A percentile compares a stretch with the other conserved stretches of the same genome.
Evolutionary conservation across 83 land plant genomes (phyloP).

Genomic region (Larix sibirica): DNA sequence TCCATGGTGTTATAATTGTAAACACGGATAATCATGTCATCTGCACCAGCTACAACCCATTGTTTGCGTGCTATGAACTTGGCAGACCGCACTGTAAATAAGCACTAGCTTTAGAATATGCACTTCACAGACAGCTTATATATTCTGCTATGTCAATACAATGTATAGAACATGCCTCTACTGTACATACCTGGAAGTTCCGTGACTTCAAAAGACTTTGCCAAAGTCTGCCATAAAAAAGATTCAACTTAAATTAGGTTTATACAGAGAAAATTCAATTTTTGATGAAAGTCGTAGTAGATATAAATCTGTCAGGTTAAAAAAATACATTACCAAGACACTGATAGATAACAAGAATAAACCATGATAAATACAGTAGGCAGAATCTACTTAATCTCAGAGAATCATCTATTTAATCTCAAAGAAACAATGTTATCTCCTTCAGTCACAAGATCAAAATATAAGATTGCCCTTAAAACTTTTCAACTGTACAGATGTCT

Average conservation of each 20-base stretch:
- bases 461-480: not conserved
- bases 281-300: not conserved
- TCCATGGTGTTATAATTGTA: constrained; percentile 99
- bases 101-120: constrained; percentile 10
- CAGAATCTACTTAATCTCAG: not conserved
- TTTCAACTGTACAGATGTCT: not conserved
- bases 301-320: not conserved
- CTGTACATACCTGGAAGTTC: constrained; percentile 85
- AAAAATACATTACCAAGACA: not conserved
- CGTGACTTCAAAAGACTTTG: constrained; percentile 95
- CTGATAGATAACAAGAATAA: not conserved
- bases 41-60: constrained; percentile 99
- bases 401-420: not conserved
- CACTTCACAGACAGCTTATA: not conserved
- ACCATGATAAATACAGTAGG: not conserved
- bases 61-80: constrained; percentile 95
- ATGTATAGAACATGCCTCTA: constrained; percentile 13
- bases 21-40: constrained; percentile 97
- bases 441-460: too few species aligned
- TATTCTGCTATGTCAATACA: constrained; percentile 5
- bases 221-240: constrained; percentile 70
- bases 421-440: too few species aligned
- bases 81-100: constrained; percentile 86
- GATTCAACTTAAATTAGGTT: not conserved
- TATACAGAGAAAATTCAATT: not conserved